These are phyloP conservation scores for Keithomyces neogunnii DNA, from an alignment of 2,329 filamentous ascomycete species.

Conservation along the genomic window DNA sequence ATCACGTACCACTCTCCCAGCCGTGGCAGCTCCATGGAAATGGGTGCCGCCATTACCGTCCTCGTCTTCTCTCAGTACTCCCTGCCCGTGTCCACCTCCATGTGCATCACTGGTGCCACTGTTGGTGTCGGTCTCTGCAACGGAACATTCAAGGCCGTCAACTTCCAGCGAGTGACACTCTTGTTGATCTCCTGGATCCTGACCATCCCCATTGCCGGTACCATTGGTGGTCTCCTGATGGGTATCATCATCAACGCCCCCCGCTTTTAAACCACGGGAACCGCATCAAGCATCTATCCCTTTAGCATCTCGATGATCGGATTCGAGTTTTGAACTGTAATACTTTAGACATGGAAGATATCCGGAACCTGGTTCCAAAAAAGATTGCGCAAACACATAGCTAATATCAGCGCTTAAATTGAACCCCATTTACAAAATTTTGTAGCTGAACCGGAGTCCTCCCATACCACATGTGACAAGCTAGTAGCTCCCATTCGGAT, in stretches of 20 bases:
- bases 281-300: no score
- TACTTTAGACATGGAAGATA: background rate
- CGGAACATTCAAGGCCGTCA: slow-evolving; percentile 61
- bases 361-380: background rate
- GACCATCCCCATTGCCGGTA: slow-evolving; percentile 34
- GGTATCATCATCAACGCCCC: slow-evolving; percentile 31
- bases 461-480: no score
- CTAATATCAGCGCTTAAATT: background rate
- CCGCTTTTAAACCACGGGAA: slow-evolving; percentile 15
- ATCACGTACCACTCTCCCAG: slow-evolving; percentile 59
- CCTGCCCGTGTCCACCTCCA: slow-evolving; percentile 67
- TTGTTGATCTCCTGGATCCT: slow-evolving; percentile 54
- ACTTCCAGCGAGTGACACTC: slow-evolving; percentile 64
- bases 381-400: background rate
- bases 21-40: slow-evolving; percentile 63
- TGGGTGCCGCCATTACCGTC: slow-evolving; percentile 70
- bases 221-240: slow-evolving; percentile 32
- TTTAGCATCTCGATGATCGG: no score
- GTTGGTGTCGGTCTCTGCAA: slow-evolving; percentile 74
- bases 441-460: no score
- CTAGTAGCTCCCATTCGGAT: no score
- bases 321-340: background rate
- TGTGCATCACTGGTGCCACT: slow-evolving; percentile 68
- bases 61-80: slow-evolving; percentile 68
- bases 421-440: no score